Conservation (phyloP, 768 basidiomycete genomes). For the Hygrophorus russula region DNA sequence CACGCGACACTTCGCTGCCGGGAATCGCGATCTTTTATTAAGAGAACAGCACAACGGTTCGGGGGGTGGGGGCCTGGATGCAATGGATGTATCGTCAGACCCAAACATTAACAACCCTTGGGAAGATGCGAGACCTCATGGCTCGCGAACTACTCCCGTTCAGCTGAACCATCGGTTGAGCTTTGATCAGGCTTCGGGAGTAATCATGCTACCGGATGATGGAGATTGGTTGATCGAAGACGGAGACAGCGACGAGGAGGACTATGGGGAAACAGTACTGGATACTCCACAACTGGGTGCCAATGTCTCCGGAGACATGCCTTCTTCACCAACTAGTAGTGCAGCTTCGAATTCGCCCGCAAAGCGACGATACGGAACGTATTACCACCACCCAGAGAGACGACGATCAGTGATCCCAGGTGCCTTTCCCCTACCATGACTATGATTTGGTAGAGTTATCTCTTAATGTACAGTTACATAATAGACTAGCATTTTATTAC, state of each 20-base stretch:
- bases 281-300: constrained; percentile 5
- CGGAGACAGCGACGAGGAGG: constrained; percentile 32
- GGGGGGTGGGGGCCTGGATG: too few species aligned
- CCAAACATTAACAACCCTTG: constrained; percentile 38
- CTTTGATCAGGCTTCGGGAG: constrained; percentile 79
- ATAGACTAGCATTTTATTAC: too few species aligned
- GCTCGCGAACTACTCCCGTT: constrained; percentile 14
- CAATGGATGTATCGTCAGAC: neutral
- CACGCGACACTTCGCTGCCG: constrained; percentile 10
- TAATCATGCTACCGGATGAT: constrained; percentile 79
- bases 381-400: constrained; percentile 80
- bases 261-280: constrained; percentile 25
- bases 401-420: constrained; percentile 48
- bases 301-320: constrained; percentile 4
- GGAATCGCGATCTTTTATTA: constrained; percentile 10
- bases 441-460: too few species aligned
- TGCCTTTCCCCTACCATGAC: constrained; percentile 31
- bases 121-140: constrained; percentile 37
- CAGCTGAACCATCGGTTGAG: constrained; percentile 54
- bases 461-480: too few species aligned
- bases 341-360: neutral
- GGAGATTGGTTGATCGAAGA: constrained; percentile 52
- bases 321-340: constrained; percentile 2
- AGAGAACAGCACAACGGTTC: neutral
- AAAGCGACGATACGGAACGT: constrained; percentile 48